Conservation (phyloP, 345 rosid genomes). For the Zanthoxylum bungeanum region DNA sequence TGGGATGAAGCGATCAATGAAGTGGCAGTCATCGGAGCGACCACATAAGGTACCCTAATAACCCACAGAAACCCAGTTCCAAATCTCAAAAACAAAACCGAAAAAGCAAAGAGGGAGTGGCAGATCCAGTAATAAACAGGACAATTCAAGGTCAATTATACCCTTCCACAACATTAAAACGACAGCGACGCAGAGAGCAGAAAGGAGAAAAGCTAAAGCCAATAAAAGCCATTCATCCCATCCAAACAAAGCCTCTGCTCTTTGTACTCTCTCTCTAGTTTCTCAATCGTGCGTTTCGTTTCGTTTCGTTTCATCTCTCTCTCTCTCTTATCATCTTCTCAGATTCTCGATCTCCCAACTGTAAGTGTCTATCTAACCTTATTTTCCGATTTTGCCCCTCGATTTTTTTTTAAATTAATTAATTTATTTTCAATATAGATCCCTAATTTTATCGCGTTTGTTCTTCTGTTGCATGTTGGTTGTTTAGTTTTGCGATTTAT, state of each 20-base stretch:
- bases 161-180: slow-evolving; percentile 21
- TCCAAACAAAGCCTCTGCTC: slow-evolving; percentile 12
- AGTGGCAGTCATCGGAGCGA: not conserved
- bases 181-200: slow-evolving; percentile 24
- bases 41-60: not conserved
- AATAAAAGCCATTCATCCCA: slow-evolving; percentile 21
- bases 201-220: not conserved
- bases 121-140: slow-evolving; percentile 7
- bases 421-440: slow-evolving; percentile 17
- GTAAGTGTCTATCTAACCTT: slow-evolving; percentile 42
- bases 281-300: too few species aligned
- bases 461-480: slow-evolving; percentile 10
- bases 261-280: not conserved
- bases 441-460: slow-evolving; percentile 22
- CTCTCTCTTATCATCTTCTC: too few species aligned
- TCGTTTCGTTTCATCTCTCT: too few species aligned
- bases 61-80: slow-evolving; percentile 5
- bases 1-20: not conserved
- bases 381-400: slow-evolving; percentile 11
- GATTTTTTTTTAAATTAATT: too few species aligned
- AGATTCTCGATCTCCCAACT: slow-evolving; percentile 37
- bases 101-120: not conserved
- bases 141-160: slow-evolving; percentile 18
- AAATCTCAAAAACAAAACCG: too few species aligned
- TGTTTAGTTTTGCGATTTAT: slow-evolving; percentile 4